Base-by-base conservation (phyloP, 2,329 filamentous ascomycete species). In the Cercospora zeae-maydis region DNA sequence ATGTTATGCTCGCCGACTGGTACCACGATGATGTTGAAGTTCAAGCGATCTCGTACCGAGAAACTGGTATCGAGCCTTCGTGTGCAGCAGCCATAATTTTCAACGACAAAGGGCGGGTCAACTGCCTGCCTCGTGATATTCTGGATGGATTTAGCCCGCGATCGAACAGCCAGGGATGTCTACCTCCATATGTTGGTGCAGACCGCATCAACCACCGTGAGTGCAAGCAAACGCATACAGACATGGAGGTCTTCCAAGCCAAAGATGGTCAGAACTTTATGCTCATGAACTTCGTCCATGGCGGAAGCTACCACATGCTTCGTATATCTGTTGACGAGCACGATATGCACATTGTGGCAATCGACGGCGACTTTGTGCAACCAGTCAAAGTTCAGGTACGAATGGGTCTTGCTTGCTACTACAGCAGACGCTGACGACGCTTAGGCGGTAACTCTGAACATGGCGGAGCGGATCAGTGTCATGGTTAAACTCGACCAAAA, bases 281-380 rank as follows among this genome's bases (percentile, higher is more conserved):
- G 6, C 64, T 61, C 34, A 33, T 69, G 19, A 66, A 67, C 36
- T 69, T 69, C 52, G 61, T 67, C 14, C 63, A 69, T 58, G 58
- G 64, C 27, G 63, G 67, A 11, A 58, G 59, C 11, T 63, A 69
- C 31, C 65, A 67, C 55, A 64, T 66, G 51, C 60, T 69, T 34
- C 63, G 63, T 6, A 61, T 69, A 16, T 63, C 66, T 19, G 61
- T 68, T 34, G 67, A 69, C 31, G 67, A 60, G 52, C 62, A 63
- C 36, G 42, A 60, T 10, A 70, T 69, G 67, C 68, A 59, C 51
- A 60, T 69, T 27, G 60, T 66, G 14, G 68, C 67, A 14, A 63
- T 67, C 24, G 68, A 70, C 37, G 66, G 67, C 8, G 63, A 66
- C 49, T 69, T 69, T 39, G 64, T 66, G 16, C 61, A 67, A 47